Conservation (phyloP, 805 yeast species). For the Nakazawaea wickerhamii region DNA sequence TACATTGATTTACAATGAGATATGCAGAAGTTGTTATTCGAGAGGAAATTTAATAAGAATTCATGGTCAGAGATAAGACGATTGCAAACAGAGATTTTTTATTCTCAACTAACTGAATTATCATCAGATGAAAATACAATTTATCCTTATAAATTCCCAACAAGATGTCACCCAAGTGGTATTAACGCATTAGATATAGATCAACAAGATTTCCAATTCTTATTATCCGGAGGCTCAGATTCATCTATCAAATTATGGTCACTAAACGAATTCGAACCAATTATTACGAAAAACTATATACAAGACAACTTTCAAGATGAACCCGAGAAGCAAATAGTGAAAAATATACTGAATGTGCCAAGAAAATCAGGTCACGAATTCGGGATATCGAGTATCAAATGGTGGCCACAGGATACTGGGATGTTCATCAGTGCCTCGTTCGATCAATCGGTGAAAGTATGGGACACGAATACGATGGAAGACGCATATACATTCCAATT, state of each 20-base stretch:
- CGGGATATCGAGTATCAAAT: constrained; percentile 67
- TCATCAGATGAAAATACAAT: constrained; percentile 2
- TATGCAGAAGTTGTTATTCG: constrained; percentile 36
- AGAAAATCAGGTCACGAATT: constrained; percentile 48
- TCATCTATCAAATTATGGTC: constrained; percentile 68
- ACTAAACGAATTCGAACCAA: constrained; percentile 23
- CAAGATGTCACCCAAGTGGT: constrained; percentile 41
- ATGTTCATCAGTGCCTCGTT: constrained; percentile 79
- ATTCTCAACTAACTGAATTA: constrained; percentile 23
- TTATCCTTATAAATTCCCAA: constrained; percentile 30
- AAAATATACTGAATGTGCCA: constrained; percentile 21
- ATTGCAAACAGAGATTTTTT: constrained; percentile 32
- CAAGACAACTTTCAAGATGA: constrained; percentile 15
- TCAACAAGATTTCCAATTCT: constrained; percentile 32
- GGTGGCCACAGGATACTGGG: constrained; percentile 92
- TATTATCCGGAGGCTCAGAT: constrained; percentile 73
- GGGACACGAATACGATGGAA: constrained; percentile 70
- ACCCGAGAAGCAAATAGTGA: constrained; percentile 24
- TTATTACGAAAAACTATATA: constrained; percentile 14
- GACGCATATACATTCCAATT: constrained; percentile 64
- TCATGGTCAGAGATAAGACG: constrained; percentile 30
- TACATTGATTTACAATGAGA: not conserved
- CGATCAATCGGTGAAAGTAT: constrained; percentile 69
- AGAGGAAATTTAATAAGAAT: constrained; percentile 26
- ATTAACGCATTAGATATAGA: constrained; percentile 62